A percentile compares a stretch with the other conserved stretches of the same genome.
Conservation (phyloP, 805 yeast species). For the Zygoascus biomembranicola region DNA sequence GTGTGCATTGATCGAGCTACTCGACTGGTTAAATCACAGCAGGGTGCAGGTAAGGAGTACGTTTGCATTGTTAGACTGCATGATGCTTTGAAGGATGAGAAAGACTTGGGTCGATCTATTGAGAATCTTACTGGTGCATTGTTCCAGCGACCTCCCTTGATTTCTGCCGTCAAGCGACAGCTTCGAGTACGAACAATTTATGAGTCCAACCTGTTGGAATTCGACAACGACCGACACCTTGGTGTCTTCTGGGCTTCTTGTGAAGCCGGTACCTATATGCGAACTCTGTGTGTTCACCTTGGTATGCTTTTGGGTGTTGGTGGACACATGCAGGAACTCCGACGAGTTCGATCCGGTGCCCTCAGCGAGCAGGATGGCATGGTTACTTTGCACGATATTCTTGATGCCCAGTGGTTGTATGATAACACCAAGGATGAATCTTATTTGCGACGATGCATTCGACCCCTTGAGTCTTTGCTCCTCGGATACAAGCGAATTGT, state of each 20-base stretch:
- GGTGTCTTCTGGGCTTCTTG: constrained; percentile 99
- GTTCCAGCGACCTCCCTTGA: constrained; percentile 98
- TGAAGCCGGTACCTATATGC: constrained; percentile 99
- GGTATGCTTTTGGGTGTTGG: constrained; percentile 99
- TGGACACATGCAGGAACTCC: constrained; percentile 99
- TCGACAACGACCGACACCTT: constrained; percentile 91
- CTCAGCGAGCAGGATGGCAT: constrained; percentile 80
- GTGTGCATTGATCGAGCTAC: constrained; percentile 98
- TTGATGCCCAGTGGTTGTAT: constrained; percentile 97
- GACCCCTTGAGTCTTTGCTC: constrained; percentile 88
- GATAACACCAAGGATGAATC: constrained; percentile 97
- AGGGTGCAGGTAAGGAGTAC: constrained; percentile 99
- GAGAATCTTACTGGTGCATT: constrained; percentile 97
- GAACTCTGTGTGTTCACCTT: constrained; percentile 96
- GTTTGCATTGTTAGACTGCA: constrained; percentile 96
- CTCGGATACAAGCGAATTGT: constrained; percentile 96
- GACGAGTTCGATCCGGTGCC: constrained; percentile 98
- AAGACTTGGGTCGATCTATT: constrained; percentile 75
- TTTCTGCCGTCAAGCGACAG: constrained; percentile 98
- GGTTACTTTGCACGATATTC: constrained; percentile 93
- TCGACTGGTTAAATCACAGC: constrained; percentile 95
- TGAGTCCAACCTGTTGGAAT: constrained; percentile 91
- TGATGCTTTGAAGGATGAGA: constrained; percentile 84
- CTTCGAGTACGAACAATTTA: constrained; percentile 96
- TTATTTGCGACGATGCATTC: constrained; percentile 85